phyloP scores from a whole-genome alignment of 2,329 filamentous ascomycete species.

The Ascochyta rabiei region DNA sequence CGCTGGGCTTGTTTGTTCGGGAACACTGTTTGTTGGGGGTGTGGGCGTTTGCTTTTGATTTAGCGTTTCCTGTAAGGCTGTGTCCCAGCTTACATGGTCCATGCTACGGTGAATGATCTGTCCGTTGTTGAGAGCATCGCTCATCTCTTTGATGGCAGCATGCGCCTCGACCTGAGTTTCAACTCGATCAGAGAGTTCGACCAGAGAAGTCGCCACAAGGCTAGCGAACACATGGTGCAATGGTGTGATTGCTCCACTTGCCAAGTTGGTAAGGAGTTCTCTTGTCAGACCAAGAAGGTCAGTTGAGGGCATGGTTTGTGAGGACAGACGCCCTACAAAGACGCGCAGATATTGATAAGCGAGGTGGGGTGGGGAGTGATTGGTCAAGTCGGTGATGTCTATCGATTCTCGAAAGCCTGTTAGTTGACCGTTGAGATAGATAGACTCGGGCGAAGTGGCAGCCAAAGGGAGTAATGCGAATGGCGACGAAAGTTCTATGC shows the following conservation, averaged over 20 bases:
- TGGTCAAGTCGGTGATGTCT: conserved; percentile 35
- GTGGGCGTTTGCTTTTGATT: conserved; percentile 38
- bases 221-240: conserved; percentile 46
- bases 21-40: conserved; percentile 21
- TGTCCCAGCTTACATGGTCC: conserved; percentile 45
- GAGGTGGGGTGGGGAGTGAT: conserved; percentile 41
- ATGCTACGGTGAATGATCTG: conserved; percentile 39
- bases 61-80: conserved; percentile 40
- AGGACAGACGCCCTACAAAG: conserved; percentile 38
- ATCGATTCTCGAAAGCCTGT: conserved; percentile 42
- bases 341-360: conserved; percentile 46
- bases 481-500: conserved; percentile 37
- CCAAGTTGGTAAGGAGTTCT: conserved; percentile 38
- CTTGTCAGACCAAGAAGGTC: conserved; percentile 38
- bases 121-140: conserved; percentile 39
- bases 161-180: conserved; percentile 46
- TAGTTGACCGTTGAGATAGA: conserved; percentile 40
- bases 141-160: conserved; percentile 46
- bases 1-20: conserved; percentile 34
- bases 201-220: conserved; percentile 43
- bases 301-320: conserved; percentile 26
- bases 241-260: conserved; percentile 36
- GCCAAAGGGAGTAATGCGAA: conserved; percentile 35
- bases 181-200: conserved; percentile 42
- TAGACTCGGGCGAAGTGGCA: conserved; percentile 31